Conservation (phyloP, 1,284 basidiomycete genomes). For the Ganoderma resinaceum region DNA sequence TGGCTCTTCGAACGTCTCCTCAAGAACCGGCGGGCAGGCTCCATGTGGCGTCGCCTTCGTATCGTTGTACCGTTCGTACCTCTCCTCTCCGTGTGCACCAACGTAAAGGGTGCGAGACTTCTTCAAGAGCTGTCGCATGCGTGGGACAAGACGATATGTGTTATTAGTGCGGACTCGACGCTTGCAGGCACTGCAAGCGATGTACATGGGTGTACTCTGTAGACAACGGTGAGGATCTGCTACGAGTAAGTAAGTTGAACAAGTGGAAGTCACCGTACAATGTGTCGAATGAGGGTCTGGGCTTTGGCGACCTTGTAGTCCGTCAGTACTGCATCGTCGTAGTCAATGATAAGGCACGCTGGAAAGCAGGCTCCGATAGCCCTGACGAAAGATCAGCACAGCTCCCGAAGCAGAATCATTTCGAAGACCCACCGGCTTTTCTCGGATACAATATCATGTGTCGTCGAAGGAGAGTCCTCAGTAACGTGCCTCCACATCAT, state of each 20-base stretch:
- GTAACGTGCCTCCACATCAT: not conserved
- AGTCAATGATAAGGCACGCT: not conserved
- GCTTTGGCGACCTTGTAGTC: not conserved
- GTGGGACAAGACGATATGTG: not conserved
- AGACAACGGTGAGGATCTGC: not conserved
- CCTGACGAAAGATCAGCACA: not conserved
- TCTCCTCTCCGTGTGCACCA: not conserved
- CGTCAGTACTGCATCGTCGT: not conserved
- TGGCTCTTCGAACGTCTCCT: not conserved
- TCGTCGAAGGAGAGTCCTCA: not conserved
- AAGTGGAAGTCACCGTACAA: not conserved
- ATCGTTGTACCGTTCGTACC: not conserved
- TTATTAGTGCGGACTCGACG: not conserved
- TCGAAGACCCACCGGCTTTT: not conserved
- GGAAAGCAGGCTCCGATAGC: not conserved
- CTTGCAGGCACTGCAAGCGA: not conserved
- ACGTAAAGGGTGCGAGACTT: not conserved
- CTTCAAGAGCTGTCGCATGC: not conserved
- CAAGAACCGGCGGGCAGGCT: not conserved
- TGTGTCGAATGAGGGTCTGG: not conserved
- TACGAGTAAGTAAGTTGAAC: no score
- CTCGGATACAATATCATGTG: not conserved
- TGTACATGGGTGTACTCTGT: slow-evolving; percentile 2
- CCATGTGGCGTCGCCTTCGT: not conserved
- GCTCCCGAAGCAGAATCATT: no score